phyloP scores from a whole-genome alignment of 768 basidiomycete genomes.

The Naganishia onofrii region DNA sequence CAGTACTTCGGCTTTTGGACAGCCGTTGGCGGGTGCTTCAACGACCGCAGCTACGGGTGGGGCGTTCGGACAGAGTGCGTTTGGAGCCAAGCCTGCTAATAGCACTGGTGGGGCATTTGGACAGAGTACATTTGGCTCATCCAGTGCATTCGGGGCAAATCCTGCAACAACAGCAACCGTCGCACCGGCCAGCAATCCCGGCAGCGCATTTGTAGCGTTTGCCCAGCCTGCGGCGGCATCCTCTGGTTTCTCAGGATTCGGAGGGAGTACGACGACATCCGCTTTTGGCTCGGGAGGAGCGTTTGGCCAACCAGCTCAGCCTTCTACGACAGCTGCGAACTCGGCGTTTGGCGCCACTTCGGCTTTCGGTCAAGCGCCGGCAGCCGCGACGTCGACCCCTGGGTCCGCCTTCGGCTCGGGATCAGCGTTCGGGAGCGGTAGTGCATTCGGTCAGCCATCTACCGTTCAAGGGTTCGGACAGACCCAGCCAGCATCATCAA shows the following conservation, averaged over 20 bases:
- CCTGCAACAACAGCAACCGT: background rate
- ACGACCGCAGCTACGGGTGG: background rate
- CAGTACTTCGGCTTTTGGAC: slow-evolving; percentile 16
- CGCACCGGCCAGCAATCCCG: background rate
- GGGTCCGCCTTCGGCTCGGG: slow-evolving; percentile 24
- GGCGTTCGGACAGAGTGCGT: slow-evolving; percentile 18
- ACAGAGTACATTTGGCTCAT: slow-evolving; percentile 19
- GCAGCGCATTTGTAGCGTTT: slow-evolving; percentile 4
- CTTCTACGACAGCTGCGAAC: background rate
- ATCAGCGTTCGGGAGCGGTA: slow-evolving; percentile 6
- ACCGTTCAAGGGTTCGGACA: background rate
- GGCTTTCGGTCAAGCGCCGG: background rate
- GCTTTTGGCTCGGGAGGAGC: slow-evolving; percentile 8
- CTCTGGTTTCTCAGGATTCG: background rate
- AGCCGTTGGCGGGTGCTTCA: background rate
- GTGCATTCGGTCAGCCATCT: slow-evolving; percentile 2
- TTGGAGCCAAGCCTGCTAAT: slow-evolving; percentile 17
- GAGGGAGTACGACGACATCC: background rate
- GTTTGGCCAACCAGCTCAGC: slow-evolving; percentile 4
- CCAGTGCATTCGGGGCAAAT: slow-evolving; percentile 3
- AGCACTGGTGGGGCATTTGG: slow-evolving; percentile 10
- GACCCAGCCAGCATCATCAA: background rate
- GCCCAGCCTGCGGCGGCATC: slow-evolving; percentile 8
- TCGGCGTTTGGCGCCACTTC: slow-evolving; percentile 3
- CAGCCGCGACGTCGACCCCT: background rate